phyloP scores from a whole-genome alignment of 371 early-diverging fungal genomes.

The Cladochytrium tenue region DNA sequence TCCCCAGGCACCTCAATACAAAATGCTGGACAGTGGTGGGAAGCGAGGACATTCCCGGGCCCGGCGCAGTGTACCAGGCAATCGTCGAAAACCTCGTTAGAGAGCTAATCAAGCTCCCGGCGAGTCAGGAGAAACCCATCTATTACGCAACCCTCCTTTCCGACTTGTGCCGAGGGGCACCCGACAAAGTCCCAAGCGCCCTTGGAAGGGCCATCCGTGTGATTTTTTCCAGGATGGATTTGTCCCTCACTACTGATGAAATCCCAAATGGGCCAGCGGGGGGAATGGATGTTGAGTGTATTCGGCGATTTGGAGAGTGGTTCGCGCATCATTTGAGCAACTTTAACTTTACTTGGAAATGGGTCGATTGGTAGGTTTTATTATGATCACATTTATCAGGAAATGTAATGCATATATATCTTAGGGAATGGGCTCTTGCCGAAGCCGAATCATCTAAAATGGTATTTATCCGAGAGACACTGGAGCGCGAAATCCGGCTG shows the following conservation, averaged over 20 bases:
- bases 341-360: constrained; percentile 89
- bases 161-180: constrained; percentile 78
- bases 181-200: constrained; percentile 64
- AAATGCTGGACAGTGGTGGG: too few species aligned
- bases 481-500: constrained; percentile 67
- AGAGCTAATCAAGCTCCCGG: constrained; percentile 72
- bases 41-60: too few species aligned
- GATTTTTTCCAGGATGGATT: constrained; percentile 63
- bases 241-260: too few species aligned
- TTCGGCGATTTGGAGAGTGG: constrained; percentile 79
- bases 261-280: constrained; percentile 19
- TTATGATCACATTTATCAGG: constrained; percentile 7
- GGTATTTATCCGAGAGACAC: constrained; percentile 76
- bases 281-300: constrained; percentile 82
- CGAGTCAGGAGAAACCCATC: constrained; percentile 62
- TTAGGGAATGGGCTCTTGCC: constrained; percentile 32
- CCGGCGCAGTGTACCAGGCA: constrained; percentile 34
- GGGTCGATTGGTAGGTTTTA: constrained; percentile 73
- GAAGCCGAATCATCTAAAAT: constrained; percentile 30
- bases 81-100: constrained; percentile 65
- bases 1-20: constrained; percentile 31
- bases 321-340: constrained; percentile 90
- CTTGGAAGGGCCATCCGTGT: constrained; percentile 63
- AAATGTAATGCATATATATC: background rate
- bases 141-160: constrained; percentile 81